A percentile compares a stretch with the other conserved stretches of the same genome.
These are phyloP conservation scores for Sporobolomyces phaffii DNA, from an alignment of 768 basidiomycete genomes.

Conservation along the genomic window DNA sequence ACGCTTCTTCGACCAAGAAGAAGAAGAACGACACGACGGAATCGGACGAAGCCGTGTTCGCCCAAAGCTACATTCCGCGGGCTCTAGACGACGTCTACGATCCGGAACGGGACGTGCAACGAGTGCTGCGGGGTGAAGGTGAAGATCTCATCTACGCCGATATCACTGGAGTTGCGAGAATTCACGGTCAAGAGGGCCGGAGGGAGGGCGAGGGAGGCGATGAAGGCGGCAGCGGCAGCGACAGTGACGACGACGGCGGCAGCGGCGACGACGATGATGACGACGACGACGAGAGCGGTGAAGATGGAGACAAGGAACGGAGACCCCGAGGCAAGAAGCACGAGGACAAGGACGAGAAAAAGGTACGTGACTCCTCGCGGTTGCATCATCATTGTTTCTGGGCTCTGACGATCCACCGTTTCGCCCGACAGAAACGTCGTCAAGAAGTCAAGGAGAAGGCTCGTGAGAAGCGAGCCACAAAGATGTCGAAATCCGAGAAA, in stretches of 20 bases:
- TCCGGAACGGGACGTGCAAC: conserved; percentile 83
- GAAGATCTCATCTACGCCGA: conserved; percentile 75
- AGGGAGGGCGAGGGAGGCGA: conserved; percentile 41
- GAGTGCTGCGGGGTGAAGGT: conserved; percentile 64
- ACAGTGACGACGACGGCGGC: conserved; percentile 45
- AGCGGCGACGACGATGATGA: conserved; percentile 17
- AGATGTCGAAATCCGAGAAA: conserved; percentile 38
- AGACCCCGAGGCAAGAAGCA: conserved; percentile 67
- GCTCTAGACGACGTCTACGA: conserved; percentile 87
- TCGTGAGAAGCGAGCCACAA: conserved; percentile 31
- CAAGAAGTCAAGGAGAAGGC: conserved; percentile 30
- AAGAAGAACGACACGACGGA: conserved; percentile 40
- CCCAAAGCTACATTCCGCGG: conserved; percentile 86
- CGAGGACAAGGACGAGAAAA: conserved; percentile 40
- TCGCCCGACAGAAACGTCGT: conserved; percentile 22
- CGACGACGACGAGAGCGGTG: conserved; percentile 38
- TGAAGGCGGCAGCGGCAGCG: conserved; percentile 43
- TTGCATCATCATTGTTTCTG: too few relatives aligned
- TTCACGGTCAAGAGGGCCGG: conserved; percentile 45
- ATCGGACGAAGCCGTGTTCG: conserved; percentile 83
- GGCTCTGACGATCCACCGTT: not conserved
- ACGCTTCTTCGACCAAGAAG: not conserved
- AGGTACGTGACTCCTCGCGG: conserved; percentile 6
- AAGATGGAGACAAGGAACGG: conserved; percentile 51
- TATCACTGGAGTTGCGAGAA: conserved; percentile 63